Percentiles rank a stretch among this genome's conserved stretches.
These are phyloP conservation scores for Durio zibethinus DNA, from an alignment of 345 rosid species.

Conservation along the genomic window DNA sequence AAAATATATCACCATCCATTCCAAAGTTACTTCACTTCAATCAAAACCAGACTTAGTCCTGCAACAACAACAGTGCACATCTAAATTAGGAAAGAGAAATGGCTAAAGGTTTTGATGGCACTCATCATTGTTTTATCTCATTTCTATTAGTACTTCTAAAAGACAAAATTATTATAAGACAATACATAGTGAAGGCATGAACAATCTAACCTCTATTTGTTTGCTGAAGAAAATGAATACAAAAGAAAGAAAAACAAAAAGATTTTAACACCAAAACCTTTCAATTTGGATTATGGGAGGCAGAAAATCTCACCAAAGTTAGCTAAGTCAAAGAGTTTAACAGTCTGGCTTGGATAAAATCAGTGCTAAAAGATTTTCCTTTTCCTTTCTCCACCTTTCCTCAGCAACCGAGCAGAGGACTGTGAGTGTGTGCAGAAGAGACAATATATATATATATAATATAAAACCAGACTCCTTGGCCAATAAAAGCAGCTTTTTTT, in stretches of 20 bases:
- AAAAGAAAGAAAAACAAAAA: not conserved
- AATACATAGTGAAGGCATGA: constrained; percentile 3
- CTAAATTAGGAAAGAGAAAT: not conserved
- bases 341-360: not conserved
- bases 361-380: not conserved
- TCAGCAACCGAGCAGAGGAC: not conserved
- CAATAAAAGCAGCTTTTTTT: constrained; percentile 9
- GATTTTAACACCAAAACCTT: not conserved
- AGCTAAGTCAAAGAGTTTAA: not conserved
- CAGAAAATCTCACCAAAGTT: constrained; percentile 2
- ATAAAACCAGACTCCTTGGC: constrained; percentile 1
- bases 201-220: not conserved
- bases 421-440: not conserved
- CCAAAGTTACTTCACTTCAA: not conserved
- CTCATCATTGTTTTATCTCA: not conserved
- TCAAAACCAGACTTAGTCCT: constrained; percentile 1
- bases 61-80: constrained; percentile 3
- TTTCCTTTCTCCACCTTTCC: constrained; percentile 6
- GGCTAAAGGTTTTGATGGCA: not conserved
- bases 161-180: not conserved
- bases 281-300: not conserved
- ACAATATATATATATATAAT: constrained; percentile 8
- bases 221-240: constrained; percentile 5
- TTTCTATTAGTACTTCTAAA: not conserved
- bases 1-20: constrained; percentile 79